Evolutionary conservation across 768 basidiomycete genomes (phyloP).

Genomic region (Suillus variegatus): DNA sequence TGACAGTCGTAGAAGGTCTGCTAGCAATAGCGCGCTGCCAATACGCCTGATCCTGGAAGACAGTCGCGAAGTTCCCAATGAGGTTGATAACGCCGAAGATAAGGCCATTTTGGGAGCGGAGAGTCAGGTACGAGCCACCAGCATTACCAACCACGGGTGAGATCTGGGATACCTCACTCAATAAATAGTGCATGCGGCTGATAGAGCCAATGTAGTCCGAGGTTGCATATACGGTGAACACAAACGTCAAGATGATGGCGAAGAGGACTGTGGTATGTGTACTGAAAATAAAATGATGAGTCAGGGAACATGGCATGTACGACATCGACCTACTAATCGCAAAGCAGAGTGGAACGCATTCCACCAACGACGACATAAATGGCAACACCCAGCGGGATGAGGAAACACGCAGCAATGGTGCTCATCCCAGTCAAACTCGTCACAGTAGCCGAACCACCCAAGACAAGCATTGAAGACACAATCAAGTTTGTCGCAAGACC

Average conservation of each 20-base stretch:
- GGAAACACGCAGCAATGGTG: slow-evolving; percentile 88
- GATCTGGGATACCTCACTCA: slow-evolving; percentile 53
- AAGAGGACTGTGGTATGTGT: slow-evolving; percentile 88
- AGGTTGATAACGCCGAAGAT: slow-evolving; percentile 89
- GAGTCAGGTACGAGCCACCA: slow-evolving; percentile 81
- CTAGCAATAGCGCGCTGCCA: slow-evolving; percentile 93
- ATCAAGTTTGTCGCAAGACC: slow-evolving; percentile 92
- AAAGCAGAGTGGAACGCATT: slow-evolving; percentile 83
- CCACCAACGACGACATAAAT: slow-evolving; percentile 88
- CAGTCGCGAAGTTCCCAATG: slow-evolving; percentile 77
- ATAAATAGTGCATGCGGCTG: slow-evolving; percentile 74
- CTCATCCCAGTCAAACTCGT: slow-evolving; percentile 86
- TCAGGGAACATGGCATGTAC: neutral
- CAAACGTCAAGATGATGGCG: slow-evolving; percentile 75
- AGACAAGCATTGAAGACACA: slow-evolving; percentile 83
- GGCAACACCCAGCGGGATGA: slow-evolving; percentile 85
- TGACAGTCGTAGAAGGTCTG: slow-evolving; percentile 80
- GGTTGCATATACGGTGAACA: slow-evolving; percentile 83
- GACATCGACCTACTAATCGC: slow-evolving; percentile 69
- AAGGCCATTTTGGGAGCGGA: slow-evolving; percentile 74
- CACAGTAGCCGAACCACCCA: slow-evolving; percentile 87
- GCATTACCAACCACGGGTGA: slow-evolving; percentile 81
- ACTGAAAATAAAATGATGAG: slow-evolving; percentile 36
- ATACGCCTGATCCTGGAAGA: slow-evolving; percentile 75
- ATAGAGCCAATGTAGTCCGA: slow-evolving; percentile 80